These are phyloP conservation scores for Entonaema liquescens DNA, from an alignment of 495 filamentous ascomycete genomes.

Conservation along the genomic window DNA sequence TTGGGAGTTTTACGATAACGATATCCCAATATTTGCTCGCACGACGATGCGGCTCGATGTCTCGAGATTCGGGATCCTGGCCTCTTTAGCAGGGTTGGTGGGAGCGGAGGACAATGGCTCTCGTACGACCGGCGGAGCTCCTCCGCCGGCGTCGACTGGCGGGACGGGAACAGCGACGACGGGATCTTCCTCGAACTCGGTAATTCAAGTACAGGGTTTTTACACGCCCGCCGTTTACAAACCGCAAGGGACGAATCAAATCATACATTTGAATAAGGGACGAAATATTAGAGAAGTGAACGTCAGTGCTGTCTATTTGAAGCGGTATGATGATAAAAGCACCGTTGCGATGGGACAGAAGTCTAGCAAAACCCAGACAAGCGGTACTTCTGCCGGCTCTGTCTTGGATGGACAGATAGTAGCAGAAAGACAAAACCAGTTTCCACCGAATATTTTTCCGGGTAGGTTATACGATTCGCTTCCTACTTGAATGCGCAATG, in stretches of 20 bases:
- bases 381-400: neutral
- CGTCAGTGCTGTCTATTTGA: conserved; percentile 14
- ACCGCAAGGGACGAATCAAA: neutral
- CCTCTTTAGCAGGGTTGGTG: conserved; percentile 35
- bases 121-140: neutral
- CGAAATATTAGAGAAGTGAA: conserved; percentile 14
- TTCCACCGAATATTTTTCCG: neutral
- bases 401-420: neutral
- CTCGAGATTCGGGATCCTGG: conserved; percentile 37
- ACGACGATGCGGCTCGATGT: conserved; percentile 45
- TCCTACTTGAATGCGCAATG: neutral
- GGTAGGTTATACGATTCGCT: conserved; percentile 12
- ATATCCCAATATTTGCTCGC: conserved; percentile 18
- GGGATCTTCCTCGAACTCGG: conserved; percentile 8
- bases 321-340: conserved; percentile 11
- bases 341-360: conserved; percentile 12
- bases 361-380: neutral
- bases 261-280: conserved; percentile 4
- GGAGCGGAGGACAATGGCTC: conserved; percentile 10
- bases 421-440: neutral
- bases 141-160: neutral
- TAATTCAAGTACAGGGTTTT: conserved; percentile 7
- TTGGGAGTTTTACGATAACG: conserved; percentile 30
- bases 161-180: conserved; percentile 18
- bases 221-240: conserved; percentile 14